These are phyloP conservation scores for Bathelium albidoporum DNA, from an alignment of 495 filamentous ascomycete genomes.

Conservation along the genomic window DNA sequence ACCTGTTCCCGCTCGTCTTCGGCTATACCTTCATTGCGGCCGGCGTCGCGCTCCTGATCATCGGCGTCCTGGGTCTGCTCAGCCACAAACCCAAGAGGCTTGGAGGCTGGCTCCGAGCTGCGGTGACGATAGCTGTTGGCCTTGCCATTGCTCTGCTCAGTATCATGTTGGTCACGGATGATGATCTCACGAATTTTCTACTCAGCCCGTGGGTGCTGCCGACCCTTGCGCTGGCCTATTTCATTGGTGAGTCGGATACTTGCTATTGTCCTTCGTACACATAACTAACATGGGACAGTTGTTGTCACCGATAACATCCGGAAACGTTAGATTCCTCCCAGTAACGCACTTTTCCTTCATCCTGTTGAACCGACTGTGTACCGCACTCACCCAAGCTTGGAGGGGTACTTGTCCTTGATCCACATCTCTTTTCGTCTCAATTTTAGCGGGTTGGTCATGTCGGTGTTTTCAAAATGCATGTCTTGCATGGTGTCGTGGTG, in stretches of 20 bases:
- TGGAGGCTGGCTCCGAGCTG: not conserved
- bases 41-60: conserved; percentile 4
- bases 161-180: not conserved
- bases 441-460: not conserved
- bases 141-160: conserved; percentile 6
- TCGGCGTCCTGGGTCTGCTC: conserved; percentile 2
- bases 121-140: not conserved
- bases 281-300: not conserved
- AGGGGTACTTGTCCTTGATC: too few relatives aligned
- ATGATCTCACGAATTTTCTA: not conserved
- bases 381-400: not conserved
- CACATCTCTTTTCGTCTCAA: not conserved
- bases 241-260: conserved; percentile 1
- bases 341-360: not conserved
- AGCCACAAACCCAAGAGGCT: not conserved
- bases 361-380: not conserved
- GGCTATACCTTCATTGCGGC: not conserved
- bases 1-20: not conserved
- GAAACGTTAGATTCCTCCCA: not conserved
- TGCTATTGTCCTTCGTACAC: not conserved
- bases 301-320: not conserved
- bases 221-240: conserved; percentile 9
- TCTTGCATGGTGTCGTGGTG: not conserved
- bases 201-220: conserved; percentile 10
- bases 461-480: not conserved